These are phyloP conservation scores for Plasmodium cynomolgi DNA, from an alignment of 169 alveolate genomes.

Conservation along the genomic window DNA sequence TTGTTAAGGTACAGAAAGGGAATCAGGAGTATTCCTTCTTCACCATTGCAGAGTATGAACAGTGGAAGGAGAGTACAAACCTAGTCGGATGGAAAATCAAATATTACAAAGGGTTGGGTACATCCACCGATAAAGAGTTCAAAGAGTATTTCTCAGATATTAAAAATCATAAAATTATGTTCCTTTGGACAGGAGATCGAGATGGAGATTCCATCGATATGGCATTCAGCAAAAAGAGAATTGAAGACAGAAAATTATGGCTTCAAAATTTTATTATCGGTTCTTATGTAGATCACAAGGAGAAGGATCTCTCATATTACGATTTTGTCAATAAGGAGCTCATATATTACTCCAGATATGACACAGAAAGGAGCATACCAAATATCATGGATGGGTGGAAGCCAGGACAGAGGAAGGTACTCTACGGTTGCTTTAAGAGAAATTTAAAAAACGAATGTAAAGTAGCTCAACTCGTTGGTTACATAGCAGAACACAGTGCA, in stretches of 20 bases:
- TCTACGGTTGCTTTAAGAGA: constrained; percentile 97
- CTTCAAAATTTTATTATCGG: constrained; percentile 79
- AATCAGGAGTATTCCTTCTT: constrained; percentile 92
- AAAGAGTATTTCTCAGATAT: constrained; percentile 98
- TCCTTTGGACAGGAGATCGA: constrained; percentile 83
- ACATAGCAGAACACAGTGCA: constrained; percentile 98
- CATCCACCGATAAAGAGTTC: constrained; percentile 98
- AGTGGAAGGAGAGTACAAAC: constrained; percentile 92
- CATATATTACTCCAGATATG: constrained; percentile 97
- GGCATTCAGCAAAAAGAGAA: constrained; percentile 98
- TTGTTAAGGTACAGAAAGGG: constrained; percentile 96
- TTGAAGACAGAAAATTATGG: constrained; percentile 99
- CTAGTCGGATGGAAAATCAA: constrained; percentile 95
- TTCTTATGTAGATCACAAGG: constrained; percentile 81
- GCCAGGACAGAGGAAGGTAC: constrained; percentile 99
- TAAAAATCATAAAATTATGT: constrained; percentile 93
- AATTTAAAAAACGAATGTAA: constrained; percentile 95
- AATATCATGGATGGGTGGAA: constrained; percentile 98
- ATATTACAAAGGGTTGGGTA: constrained; percentile 99
- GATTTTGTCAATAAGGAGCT: constrained; percentile 99
- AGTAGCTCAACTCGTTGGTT: constrained; percentile 95
- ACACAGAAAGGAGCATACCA: constrained; percentile 98
- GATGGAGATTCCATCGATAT: constrained; percentile 96
- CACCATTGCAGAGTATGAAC: constrained; percentile 98
- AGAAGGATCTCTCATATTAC: constrained; percentile 86